Conservation (phyloP, 768 basidiomycete species). For the Pleurotus platypus region DNA sequence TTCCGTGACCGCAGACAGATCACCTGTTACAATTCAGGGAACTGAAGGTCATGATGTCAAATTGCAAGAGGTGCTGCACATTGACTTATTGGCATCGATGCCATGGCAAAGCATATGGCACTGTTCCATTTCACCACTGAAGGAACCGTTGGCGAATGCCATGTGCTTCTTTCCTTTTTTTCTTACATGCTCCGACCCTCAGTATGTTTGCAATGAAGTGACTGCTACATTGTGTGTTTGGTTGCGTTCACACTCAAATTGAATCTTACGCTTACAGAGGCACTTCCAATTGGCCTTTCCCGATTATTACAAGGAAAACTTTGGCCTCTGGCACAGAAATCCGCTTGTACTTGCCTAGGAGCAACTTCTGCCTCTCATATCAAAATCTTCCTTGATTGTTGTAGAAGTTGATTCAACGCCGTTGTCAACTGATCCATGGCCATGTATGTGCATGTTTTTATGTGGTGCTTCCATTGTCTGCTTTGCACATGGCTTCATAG, state of each 20-base stretch:
- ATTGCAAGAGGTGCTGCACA: no score
- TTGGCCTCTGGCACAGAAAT: not conserved
- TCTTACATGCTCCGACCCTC: not conserved
- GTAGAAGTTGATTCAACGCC: conserved; percentile 3
- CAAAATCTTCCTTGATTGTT: not conserved
- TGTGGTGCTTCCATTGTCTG: conserved; percentile 2
- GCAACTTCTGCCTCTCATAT: not conserved
- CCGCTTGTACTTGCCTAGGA: not conserved
- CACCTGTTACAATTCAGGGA: no score
- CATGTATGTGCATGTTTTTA: not conserved
- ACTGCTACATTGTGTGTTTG: not conserved
- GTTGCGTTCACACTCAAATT: not conserved
- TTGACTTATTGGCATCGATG: no score
- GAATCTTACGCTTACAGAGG: not conserved
- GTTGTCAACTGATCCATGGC: not conserved
- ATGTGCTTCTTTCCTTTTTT: not conserved
- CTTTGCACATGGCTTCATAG: not conserved
- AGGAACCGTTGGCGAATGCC: not conserved
- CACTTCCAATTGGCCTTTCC: not conserved
- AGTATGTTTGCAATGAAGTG: not conserved
- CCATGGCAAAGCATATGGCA: no score
- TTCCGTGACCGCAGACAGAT: no score
- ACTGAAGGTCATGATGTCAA: no score
- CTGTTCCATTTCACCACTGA: not conserved
- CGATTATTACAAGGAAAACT: not conserved